These are phyloP conservation scores for Aspergillus sp. DNA, from an alignment of 2,329 filamentous ascomycete genomes.

Conservation along the genomic window DNA sequence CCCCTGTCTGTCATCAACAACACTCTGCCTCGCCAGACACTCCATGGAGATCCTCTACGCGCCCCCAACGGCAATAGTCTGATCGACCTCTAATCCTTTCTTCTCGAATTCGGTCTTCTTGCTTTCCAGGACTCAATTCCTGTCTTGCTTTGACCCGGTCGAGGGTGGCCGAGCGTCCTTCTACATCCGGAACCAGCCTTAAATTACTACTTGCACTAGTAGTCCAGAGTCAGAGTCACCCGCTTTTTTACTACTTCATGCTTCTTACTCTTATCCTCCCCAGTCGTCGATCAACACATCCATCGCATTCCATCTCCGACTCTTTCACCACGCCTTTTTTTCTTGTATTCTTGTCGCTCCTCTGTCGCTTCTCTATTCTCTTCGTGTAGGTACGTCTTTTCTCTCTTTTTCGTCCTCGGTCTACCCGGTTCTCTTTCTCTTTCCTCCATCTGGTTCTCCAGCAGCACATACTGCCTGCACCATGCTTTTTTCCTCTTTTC, in stretches of 20 bases:
- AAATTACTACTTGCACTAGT: constrained; percentile 12
- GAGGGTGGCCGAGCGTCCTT: constrained; percentile 5
- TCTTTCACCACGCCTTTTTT: neutral
- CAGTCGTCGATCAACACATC: constrained; percentile 7
- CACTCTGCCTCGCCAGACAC: neutral
- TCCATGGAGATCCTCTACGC: constrained; percentile 16
- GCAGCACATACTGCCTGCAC: constrained; percentile 16
- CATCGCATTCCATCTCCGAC: constrained; percentile 7
- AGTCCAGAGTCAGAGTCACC: constrained; percentile 4
- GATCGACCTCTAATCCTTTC: constrained; percentile 9
- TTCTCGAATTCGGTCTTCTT: constrained; percentile 12
- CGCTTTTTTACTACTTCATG: constrained; percentile 11
- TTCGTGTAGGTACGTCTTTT: constrained; percentile 14
- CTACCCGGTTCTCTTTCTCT: constrained; percentile 10
- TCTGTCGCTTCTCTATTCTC: constrained; percentile 7
- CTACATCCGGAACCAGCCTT: constrained; percentile 26
- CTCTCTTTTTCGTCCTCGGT: constrained; percentile 15
- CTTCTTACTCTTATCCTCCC: constrained; percentile 8
- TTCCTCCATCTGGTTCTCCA: constrained; percentile 14
- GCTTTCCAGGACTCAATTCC: neutral
- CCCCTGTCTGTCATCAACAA: constrained; percentile 16
- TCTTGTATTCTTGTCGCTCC: constrained; percentile 4
- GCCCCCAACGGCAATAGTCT: constrained; percentile 2
- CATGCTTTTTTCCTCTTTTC: constrained; percentile 13
- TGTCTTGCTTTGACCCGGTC: neutral